Conservation (phyloP, 2,329 filamentous ascomycete species). For the Fusarium praegraminearum region DNA sequence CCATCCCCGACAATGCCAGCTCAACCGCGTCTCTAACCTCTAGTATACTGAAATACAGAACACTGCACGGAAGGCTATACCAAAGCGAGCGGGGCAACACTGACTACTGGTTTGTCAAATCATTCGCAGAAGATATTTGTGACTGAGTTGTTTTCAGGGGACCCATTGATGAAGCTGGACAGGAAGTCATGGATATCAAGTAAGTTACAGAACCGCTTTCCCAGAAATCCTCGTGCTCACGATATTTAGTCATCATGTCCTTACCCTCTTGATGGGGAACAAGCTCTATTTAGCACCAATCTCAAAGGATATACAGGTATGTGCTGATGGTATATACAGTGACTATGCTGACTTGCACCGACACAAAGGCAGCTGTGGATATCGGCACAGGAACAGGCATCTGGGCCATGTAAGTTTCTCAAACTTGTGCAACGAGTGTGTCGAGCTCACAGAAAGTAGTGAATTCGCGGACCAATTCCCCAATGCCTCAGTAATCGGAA, state of each 20-base stretch:
- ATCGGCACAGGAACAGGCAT: constrained; percentile 21
- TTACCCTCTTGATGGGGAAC: background rate
- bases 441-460: background rate
- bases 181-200: constrained; percentile 22
- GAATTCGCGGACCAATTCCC: constrained; percentile 12
- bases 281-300: background rate
- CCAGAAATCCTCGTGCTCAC: rapidly evolving
- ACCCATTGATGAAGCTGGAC: background rate
- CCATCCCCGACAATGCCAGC: background rate
- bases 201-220: background rate
- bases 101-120: constrained; percentile 3
- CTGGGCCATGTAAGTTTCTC: constrained; percentile 7
- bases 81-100: background rate
- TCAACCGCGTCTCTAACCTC: background rate
- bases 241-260: background rate
- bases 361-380: background rate
- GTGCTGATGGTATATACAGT: rapidly evolving
- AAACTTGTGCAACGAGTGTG: rapidly evolving
- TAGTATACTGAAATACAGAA: constrained; percentile 6
- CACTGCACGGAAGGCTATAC: background rate
- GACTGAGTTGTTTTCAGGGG: background rate
- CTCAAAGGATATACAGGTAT: background rate
- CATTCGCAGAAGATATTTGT: rapidly evolving
- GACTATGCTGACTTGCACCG: rapidly evolving
- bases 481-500: background rate